Evolutionary conservation across 2,329 filamentous ascomycete genomes (phyloP), one percentile per base, ranked within the genome.

Genomic region (Pleoardoris graminearum): DNA sequence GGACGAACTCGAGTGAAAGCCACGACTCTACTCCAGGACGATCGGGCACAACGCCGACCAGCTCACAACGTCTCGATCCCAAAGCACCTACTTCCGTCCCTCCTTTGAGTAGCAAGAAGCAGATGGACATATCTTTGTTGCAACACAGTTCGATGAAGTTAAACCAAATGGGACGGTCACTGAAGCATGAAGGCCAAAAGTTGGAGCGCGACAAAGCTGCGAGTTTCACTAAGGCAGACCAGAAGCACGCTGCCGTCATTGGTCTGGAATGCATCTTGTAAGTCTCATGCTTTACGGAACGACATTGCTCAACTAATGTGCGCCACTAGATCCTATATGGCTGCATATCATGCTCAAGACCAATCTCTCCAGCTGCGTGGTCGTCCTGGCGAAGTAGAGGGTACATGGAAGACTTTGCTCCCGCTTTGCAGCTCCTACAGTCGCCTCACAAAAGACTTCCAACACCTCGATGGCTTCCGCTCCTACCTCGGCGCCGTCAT

Each of bases 111-210:
- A 62, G 53, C 19, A 69, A 65, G 50, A 69, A 69, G 43, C 65
- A 64, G 41, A 60, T 67, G 3, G 69, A 72, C 8, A 69, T 73
- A 4, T 60, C 71, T 12, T 58, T 71, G 1, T 73, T 77, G 55
- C 69, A 70, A 7, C 62, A 70, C 1, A 69, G 72, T 17, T 76
- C 75, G 12, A 67, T 66, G 44, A 75, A 74, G 27, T 61, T 76
- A 37, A 75, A 77, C 32, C 66, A 61, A 3, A 68, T 77, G 48
- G 77, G 77, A 8, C 73, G 75, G 7, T 69, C 74, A 1, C 64
- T 80, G n/a, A 80, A 80, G 63, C 76, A 79, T 48, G 72, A 76
- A 43, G 71, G 72, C 2, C 68, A 73, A 35, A 73, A 72, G 47
- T 68, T 76, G 46, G 61, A 69, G 35, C 58, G 39, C 1, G 61